These are phyloP conservation scores for Cutaneotrichosporon sp. DNA, from an alignment of 1,284 basidiomycete genomes.

Conservation along the genomic window DNA sequence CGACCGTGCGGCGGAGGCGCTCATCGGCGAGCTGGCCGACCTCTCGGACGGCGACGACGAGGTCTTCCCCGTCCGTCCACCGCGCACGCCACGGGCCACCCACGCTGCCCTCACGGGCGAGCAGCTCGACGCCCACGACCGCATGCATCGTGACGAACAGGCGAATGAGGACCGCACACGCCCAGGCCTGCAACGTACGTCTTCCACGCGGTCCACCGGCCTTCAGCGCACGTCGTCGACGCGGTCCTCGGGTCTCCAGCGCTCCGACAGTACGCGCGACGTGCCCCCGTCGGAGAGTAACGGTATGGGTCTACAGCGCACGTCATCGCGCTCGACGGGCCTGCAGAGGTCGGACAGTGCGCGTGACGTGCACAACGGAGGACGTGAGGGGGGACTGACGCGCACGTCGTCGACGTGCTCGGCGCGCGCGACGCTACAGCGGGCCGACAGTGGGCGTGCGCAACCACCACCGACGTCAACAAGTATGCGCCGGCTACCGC, in stretches of 20 bases:
- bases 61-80: not conserved
- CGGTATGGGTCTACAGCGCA: not conserved
- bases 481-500: not conserved
- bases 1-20: not conserved
- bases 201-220: not conserved
- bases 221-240: not conserved
- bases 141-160: not conserved
- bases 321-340: not conserved
- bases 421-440: too few species aligned
- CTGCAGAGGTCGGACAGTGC: not conserved
- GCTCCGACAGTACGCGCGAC: not conserved
- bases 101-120: not conserved
- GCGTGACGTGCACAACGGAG: not conserved
- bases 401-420: too few species aligned
- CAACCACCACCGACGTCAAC: too few species aligned
- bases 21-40: slow-evolving; percentile 7
- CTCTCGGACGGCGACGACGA: slow-evolving; percentile 6
- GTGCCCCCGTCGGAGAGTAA: too few species aligned
- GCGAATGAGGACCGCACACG: not conserved
- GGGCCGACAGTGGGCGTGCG: too few species aligned
- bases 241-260: not conserved
- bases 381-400: too few species aligned
- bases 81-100: not conserved
- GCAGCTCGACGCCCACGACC: too few species aligned
- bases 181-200: not conserved